Conservation (phyloP, 2,329 filamentous ascomycete species). For the Monilinia fructigena region DNA sequence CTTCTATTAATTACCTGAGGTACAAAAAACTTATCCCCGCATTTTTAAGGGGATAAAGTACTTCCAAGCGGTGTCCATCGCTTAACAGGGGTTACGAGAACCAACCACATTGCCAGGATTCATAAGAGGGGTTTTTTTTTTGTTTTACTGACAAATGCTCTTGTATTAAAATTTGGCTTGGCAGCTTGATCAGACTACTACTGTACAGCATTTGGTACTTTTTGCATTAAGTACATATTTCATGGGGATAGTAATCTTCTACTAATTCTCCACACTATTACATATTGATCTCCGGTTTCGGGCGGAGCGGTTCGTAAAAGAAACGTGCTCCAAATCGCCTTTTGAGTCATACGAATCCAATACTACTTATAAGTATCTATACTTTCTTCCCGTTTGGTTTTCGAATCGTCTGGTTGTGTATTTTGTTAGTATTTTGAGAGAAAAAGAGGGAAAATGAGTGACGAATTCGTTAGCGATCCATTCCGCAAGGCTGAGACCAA, state of each 20-base stretch:
- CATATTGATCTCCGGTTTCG: constrained; percentile 1
- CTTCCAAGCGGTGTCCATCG: too few species aligned
- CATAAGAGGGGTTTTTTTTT: too few species aligned
- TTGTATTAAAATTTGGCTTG: neutral
- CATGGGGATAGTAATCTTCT: too few species aligned
- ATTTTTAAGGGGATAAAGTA: too few species aligned
- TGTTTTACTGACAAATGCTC: too few species aligned
- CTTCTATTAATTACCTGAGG: neutral
- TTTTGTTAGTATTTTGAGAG: neutral
- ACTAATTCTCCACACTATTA: neutral
- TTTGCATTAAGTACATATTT: too few species aligned
- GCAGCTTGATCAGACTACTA: too few species aligned
- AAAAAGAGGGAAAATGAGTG: neutral
- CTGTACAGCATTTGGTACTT: too few species aligned
- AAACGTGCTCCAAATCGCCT: neutral
- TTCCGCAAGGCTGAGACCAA: neutral
- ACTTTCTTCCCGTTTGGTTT: neutral
- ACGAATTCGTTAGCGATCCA: neutral
- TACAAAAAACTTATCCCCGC: too few species aligned
- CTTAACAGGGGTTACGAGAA: neutral
- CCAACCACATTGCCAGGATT: neutral
- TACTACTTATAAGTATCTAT: neutral
- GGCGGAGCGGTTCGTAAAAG: neutral
- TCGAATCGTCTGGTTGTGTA: neutral
- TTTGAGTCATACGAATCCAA: neutral